Conservation (phyloP, 192 early-diverging fungal species). For the Coemansia sp. region DNA sequence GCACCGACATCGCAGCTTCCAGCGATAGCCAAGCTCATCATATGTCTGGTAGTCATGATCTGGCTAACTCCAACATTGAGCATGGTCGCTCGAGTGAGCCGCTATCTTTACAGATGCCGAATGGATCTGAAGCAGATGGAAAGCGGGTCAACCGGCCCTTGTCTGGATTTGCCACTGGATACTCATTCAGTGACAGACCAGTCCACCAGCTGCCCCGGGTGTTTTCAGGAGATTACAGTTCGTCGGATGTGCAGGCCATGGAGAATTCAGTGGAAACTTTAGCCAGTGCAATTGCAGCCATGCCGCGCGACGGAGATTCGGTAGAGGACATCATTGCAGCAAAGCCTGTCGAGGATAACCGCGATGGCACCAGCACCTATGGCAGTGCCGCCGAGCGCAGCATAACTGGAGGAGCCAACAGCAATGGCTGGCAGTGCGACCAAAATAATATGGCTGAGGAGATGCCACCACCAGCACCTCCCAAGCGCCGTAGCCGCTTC, state of each 20-base stretch:
- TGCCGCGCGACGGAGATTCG: constrained; percentile 32
- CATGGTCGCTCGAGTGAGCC: too few species aligned
- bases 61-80: too few species aligned
- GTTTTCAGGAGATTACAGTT: constrained; percentile 49
- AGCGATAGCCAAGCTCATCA: too few species aligned
- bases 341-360: constrained; percentile 8
- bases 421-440: not conserved
- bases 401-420: not conserved
- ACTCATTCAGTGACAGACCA: constrained; percentile 26
- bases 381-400: not conserved
- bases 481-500: constrained; percentile 45
- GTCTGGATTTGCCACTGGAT: constrained; percentile 38
- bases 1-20: too few species aligned
- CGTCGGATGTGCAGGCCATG: constrained; percentile 35
- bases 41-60: too few species aligned
- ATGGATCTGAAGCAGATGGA: not conserved
- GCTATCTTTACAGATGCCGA: not conserved
- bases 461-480: constrained; percentile 2
- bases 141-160: constrained; percentile 20
- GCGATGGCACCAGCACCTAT: not conserved
- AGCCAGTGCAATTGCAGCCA: constrained; percentile 24
- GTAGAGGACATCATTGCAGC: constrained; percentile 47
- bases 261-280: constrained; percentile 35
- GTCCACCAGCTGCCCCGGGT: constrained; percentile 46
- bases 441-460: not conserved